These are phyloP conservation scores for Quercus agrifolia DNA, from an alignment of 306 rosid genomes.

Conservation along the genomic window DNA sequence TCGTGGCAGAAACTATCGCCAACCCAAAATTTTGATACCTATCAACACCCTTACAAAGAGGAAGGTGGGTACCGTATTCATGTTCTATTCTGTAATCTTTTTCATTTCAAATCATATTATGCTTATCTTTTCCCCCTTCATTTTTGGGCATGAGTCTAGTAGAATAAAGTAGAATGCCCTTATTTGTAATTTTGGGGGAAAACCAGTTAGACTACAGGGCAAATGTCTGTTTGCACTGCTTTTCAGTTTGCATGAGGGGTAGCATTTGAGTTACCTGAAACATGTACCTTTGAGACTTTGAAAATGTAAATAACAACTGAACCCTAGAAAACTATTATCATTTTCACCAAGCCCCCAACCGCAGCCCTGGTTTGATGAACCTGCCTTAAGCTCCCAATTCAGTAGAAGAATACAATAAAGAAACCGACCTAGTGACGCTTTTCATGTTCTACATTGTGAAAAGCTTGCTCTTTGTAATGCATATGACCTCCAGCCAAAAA, in stretches of 20 bases:
- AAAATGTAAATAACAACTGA: not conserved
- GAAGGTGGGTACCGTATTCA: slow-evolving; percentile 55
- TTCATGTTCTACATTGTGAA: no score
- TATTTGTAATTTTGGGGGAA: not conserved
- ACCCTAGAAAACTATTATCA: not conserved
- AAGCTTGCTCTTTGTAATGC: no score
- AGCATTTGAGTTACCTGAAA: not conserved
- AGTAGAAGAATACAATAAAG: no score
- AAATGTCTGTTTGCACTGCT: not conserved
- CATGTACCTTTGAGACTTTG: not conserved
- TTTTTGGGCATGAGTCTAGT: not conserved
- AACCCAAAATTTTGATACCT: slow-evolving; percentile 93
- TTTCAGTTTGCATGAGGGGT: not conserved
- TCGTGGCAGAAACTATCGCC: slow-evolving; percentile 96
- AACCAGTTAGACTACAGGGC: not conserved
- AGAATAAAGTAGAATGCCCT: not conserved
- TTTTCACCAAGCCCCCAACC: not conserved
- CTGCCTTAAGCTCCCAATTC: not conserved
- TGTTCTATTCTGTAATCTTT: not conserved
- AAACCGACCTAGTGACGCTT: no score
- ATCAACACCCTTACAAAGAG: slow-evolving; percentile 97
- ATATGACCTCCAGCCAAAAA: not conserved
- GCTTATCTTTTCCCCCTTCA: not conserved
- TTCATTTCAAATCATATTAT: not conserved
- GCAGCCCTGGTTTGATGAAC: not conserved